Evolutionary conservation across 2,329 filamentous ascomycete species (phyloP), one percentile per base, ranked within the genome.

Genomic region (Nemania sp.): DNA sequence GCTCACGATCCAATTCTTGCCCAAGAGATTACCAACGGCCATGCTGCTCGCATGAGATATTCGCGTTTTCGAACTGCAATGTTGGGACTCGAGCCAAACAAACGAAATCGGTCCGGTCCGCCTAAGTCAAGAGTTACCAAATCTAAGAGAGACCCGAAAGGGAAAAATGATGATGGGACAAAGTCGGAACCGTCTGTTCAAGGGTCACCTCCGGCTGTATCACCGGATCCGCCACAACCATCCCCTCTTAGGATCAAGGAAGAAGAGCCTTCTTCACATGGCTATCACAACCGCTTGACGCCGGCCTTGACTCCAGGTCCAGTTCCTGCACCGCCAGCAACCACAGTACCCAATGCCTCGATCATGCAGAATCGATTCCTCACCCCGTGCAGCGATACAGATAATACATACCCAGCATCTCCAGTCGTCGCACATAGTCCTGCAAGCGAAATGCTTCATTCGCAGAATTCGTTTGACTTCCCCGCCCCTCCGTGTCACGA

Each of bases 11-110:
- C 80, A 17, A 74, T 81, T 42, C 73, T 84, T 8, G 59, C 76
- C 20, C 74, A 82, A 44, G 72, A 76, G 61, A 83, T 84, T 54
- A 76, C 79, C 57, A 84, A 84, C 63, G 81, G 81, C 39, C 81
- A 84, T 66, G 81, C 81, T 24, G 81, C 81, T 26, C 77, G 81
- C 42, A 84, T 84, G 81, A 75, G 81, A 49, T 84, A 78, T 66
- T 78, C 80, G 12, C 76, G 81, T 30, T 82, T 83, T 64, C 71
- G 73, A 23, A 64, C 72, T 8, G 69, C 75, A 9, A 75, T 83
- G 63, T 66, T 76, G 7, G 77, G 77, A 22, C 68, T 75, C 36
- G 75, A 80, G 62, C 75, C 80, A 8, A 74, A 77, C 56, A 77
- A 74, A 64, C 74, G 79, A 22, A 75, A 73, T 62, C 73, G 74